phyloP scores from a whole-genome alignment of 2,329 filamentous ascomycete genomes.

The Teratosphaeriaceae sp. region DNA sequence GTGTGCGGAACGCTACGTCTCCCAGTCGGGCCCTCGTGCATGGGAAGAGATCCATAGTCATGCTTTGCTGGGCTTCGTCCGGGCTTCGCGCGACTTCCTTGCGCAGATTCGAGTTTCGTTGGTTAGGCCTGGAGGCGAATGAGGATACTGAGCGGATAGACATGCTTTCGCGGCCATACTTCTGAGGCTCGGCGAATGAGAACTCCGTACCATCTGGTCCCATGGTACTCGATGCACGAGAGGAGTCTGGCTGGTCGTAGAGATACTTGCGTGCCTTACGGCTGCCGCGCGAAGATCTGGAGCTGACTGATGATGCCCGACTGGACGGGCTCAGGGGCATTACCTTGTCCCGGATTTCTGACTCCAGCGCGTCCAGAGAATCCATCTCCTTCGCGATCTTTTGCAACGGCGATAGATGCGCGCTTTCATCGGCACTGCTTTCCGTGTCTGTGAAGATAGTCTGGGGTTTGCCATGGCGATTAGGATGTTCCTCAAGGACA shows the following conservation, averaged over 20 bases:
- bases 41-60: constrained; percentile 73
- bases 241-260: constrained; percentile 39
- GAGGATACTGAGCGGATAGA: constrained; percentile 45
- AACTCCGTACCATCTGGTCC: constrained; percentile 32
- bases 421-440: constrained; percentile 63
- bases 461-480: constrained; percentile 31
- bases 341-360: constrained; percentile 52
- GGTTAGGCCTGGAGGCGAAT: constrained; percentile 34
- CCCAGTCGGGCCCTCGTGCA: constrained; percentile 73
- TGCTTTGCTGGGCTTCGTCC: constrained; percentile 53
- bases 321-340: constrained; percentile 62
- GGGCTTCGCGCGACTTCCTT: constrained; percentile 77
- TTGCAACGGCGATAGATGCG: constrained; percentile 61
- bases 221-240: constrained; percentile 27
- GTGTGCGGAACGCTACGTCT: constrained; percentile 74
- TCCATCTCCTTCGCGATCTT: constrained; percentile 68
- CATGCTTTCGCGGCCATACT: constrained; percentile 30
- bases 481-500: constrained; percentile 64
- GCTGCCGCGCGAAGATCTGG: constrained; percentile 47
- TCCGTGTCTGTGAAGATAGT: constrained; percentile 48
- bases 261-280: constrained; percentile 36
- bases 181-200: constrained; percentile 28
- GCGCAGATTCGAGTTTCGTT: constrained; percentile 60
- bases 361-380: constrained; percentile 48
- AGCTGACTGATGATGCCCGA: constrained; percentile 55